Conservation (phyloP, 2,329 filamentous ascomycete species). For the Myotisia sp. region DNA sequence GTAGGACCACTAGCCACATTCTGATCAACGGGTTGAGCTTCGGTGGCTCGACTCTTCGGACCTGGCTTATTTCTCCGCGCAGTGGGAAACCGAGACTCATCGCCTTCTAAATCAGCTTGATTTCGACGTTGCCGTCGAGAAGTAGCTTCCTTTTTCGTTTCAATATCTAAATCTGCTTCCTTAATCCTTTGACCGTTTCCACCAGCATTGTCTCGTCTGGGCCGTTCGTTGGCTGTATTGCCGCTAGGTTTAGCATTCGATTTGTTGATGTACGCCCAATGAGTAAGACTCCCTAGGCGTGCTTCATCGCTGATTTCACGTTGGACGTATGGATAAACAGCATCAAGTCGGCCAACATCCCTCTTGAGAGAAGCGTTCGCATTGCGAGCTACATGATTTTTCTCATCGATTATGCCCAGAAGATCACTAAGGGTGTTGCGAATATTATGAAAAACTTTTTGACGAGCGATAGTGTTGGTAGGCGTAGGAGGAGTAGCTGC, state of each 20-base stretch:
- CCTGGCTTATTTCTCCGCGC: slow-evolving; percentile 41
- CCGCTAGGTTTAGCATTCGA: slow-evolving; percentile 41
- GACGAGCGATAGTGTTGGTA: slow-evolving; percentile 28
- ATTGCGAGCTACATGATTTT: slow-evolving; percentile 89
- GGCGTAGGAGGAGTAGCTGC: too few species aligned
- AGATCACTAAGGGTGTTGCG: slow-evolving; percentile 68
- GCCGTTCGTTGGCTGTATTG: slow-evolving; percentile 53
- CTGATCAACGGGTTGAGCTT: slow-evolving; percentile 1
- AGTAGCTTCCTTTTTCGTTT: slow-evolving; percentile 68
- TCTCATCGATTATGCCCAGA: slow-evolving; percentile 85
- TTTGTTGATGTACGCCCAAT: slow-evolving; percentile 91
- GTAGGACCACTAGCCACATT: slow-evolving; percentile 6
- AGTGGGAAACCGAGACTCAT: slow-evolving; percentile 42
- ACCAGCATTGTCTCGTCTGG: slow-evolving; percentile 63
- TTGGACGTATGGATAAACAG: slow-evolving; percentile 74
- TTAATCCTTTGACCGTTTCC: slow-evolving; percentile 49
- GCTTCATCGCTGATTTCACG: slow-evolving; percentile 88
- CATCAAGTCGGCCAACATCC: slow-evolving; percentile 71
- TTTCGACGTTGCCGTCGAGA: slow-evolving; percentile 61
- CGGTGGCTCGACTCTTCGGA: slow-evolving; percentile 34
- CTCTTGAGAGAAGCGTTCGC: slow-evolving; percentile 80
- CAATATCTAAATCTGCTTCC: slow-evolving; percentile 55
- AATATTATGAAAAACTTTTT: slow-evolving; percentile 64
- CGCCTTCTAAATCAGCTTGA: slow-evolving; percentile 66
- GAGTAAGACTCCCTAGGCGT: slow-evolving; percentile 74